Evolutionary conservation across 2,329 filamentous ascomycete genomes (phyloP).

Genomic region (Penicillium thymicola): DNA sequence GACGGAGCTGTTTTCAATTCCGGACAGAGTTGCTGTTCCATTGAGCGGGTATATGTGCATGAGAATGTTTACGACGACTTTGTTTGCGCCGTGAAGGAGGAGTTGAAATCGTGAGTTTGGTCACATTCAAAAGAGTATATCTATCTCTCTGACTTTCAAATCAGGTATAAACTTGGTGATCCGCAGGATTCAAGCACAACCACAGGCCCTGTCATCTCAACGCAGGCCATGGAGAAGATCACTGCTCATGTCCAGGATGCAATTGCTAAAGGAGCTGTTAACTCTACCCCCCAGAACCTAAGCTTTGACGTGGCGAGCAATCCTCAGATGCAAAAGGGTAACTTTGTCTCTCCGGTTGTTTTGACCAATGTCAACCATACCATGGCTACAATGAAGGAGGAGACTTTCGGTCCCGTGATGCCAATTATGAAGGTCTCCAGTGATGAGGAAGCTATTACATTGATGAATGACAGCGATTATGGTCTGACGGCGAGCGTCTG

Average conservation of each 20-base stretch:
- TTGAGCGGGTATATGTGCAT: conserved; percentile 85
- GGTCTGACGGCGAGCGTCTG: conserved; percentile 89
- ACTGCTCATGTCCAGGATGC: conserved; percentile 77
- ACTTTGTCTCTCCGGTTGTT: conserved; percentile 79
- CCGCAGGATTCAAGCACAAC: conserved; percentile 72
- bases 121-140: not conserved
- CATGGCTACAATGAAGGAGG: conserved; percentile 85
- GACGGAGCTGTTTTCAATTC: conserved; percentile 92
- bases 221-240: conserved; percentile 69
- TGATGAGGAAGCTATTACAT: conserved; percentile 72
- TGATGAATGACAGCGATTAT: conserved; percentile 93
- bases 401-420: conserved; percentile 90
- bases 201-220: conserved; percentile 80
- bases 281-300: conserved; percentile 73
- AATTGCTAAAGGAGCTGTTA: conserved; percentile 72
- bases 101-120: conserved; percentile 59
- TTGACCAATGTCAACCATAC: conserved; percentile 72
- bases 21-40: conserved; percentile 87
- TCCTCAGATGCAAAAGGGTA: conserved; percentile 60
- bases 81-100: conserved; percentile 70
- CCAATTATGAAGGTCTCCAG: conserved; percentile 77
- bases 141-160: not conserved
- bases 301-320: conserved; percentile 57
- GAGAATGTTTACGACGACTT: conserved; percentile 81
- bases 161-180: conserved; percentile 57